Evolutionary conservation across 257 asterid genomes (phyloP).

Genomic region (Henckelia pumila): DNA sequence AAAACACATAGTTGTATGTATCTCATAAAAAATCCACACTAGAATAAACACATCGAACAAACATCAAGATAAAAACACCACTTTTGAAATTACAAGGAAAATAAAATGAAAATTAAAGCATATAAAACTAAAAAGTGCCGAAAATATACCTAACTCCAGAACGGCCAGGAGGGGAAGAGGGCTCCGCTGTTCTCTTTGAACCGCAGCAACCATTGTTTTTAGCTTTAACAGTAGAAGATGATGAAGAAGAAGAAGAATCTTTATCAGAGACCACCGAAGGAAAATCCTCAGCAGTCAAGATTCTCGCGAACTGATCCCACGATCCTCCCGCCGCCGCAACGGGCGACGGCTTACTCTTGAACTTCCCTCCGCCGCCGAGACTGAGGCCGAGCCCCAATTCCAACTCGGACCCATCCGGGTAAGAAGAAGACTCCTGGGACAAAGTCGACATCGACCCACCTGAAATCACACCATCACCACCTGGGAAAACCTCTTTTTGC

Average conservation of each 20-base stretch:
- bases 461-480: slow-evolving; percentile 22
- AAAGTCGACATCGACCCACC: slow-evolving; percentile 38
- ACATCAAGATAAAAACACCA: background rate
- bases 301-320: slow-evolving; percentile 50
- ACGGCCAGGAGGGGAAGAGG: slow-evolving; percentile 75
- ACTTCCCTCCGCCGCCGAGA: slow-evolving; percentile 37
- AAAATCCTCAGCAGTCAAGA: slow-evolving; percentile 59
- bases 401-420: slow-evolving; percentile 57
- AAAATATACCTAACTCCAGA: slow-evolving; percentile 49
- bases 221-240: slow-evolving; percentile 52
- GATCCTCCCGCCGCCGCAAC: slow-evolving; percentile 21
- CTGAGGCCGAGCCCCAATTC: slow-evolving; percentile 74
- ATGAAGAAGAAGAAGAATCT: slow-evolving; percentile 48
- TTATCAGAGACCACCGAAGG: slow-evolving; percentile 37
- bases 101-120: too few relatives aligned
- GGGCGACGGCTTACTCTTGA: slow-evolving; percentile 24
- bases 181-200: slow-evolving; percentile 68
- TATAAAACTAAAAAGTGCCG: background rate
- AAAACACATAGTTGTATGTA: background rate
- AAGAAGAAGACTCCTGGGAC: slow-evolving; percentile 55
- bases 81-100: background rate
- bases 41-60: background rate
- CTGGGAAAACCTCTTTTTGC: slow-evolving; percentile 26
- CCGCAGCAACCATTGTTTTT: slow-evolving; percentile 47
- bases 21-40: background rate